These are phyloP conservation scores for Diplogelasinospora grovesii DNA, from an alignment of 495 filamentous ascomycete species.

Conservation along the genomic window DNA sequence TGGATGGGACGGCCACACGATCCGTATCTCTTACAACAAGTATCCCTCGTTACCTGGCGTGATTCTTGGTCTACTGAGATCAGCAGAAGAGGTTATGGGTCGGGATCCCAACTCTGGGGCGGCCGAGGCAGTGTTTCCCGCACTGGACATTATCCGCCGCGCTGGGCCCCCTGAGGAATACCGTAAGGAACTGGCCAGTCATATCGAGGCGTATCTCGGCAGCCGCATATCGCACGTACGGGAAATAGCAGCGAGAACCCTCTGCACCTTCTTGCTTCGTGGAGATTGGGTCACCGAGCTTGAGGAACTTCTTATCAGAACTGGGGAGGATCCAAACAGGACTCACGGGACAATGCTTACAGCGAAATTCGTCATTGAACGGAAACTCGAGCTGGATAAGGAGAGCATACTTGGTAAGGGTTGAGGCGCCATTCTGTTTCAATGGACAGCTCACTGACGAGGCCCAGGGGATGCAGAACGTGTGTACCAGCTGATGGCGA, in stretches of 20 bases:
- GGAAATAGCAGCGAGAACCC: conserved; percentile 80
- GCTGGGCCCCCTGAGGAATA: conserved; percentile 47
- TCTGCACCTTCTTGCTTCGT: conserved; percentile 56
- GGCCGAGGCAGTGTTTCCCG: conserved; percentile 78
- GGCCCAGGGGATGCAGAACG: too few species aligned
- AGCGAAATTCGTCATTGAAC: conserved; percentile 45
- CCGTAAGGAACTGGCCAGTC: conserved; percentile 36
- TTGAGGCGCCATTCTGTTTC: too few species aligned
- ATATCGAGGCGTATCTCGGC: conserved; percentile 52
- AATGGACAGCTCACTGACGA: too few species aligned
- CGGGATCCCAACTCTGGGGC: conserved; percentile 27
- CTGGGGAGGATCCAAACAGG: conserved; percentile 15
- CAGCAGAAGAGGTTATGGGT: conserved; percentile 32
- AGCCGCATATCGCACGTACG: conserved; percentile 81
- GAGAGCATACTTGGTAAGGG: conserved; percentile 28
- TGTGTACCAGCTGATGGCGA: too few species aligned
- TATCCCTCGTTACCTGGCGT: conserved; percentile 65
- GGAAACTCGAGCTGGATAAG: conserved; percentile 33
- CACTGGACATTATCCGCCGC: conserved; percentile 71
- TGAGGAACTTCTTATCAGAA: conserved; percentile 35
- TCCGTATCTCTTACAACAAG: conserved; percentile 57
- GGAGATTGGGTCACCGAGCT: conserved; percentile 46
- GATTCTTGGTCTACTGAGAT: conserved; percentile 56
- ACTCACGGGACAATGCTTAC: conserved; percentile 64
- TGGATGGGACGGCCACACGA: conserved; percentile 44